Evolutionary conservation across 768 basidiomycete species (phyloP), one percentile per base, ranked within the genome.

Genomic region (Boletus coccyginus): DNA sequence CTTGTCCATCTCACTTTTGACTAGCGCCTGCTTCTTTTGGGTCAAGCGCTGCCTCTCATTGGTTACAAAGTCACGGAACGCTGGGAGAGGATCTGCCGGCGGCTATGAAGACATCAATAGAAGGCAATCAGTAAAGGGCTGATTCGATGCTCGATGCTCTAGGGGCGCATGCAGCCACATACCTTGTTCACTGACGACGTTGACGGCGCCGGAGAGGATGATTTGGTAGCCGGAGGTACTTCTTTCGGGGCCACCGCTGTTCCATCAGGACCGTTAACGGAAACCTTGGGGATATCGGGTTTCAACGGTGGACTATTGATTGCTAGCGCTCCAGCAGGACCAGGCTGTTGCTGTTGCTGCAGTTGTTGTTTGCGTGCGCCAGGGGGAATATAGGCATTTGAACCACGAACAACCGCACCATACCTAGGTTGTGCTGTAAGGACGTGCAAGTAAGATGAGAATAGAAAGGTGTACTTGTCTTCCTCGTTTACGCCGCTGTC

Each of bases 1-100:
- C 68, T 91, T 92, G 72, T 98, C 94, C 85, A 95, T 91, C 70
- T 98, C 95, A 66, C 81, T 90, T 81, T 94, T 95, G 49, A 86
- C 84, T 44, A 95, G 74, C 14, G 89, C 87, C 66, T 93, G 91
- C 71, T 91, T 85, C 81, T 95, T 96, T 75, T 93, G 88, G 44
- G 90, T 88, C 55, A 97, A 74, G 50, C 91, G 82, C 66, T 97
- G 90, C 69, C 89, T 91, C 75, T 98, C 97, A 62, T 83, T 87
- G 2, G 88, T 88, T 36, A 99, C 94, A 66, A 98, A 98, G 63
- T 93, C 87, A 54, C 92, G 84, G 82, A 98, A 96, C 24, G 88
- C 90, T 31, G 87, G 85, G 21, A 92, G 76, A 33, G 92, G 82
- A 66, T 91, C 90, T 36, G 85, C 85, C 46, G 87, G 79, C 12